Conservation (phyloP, 257 asterid species). For the Solanum habrochaites region DNA sequence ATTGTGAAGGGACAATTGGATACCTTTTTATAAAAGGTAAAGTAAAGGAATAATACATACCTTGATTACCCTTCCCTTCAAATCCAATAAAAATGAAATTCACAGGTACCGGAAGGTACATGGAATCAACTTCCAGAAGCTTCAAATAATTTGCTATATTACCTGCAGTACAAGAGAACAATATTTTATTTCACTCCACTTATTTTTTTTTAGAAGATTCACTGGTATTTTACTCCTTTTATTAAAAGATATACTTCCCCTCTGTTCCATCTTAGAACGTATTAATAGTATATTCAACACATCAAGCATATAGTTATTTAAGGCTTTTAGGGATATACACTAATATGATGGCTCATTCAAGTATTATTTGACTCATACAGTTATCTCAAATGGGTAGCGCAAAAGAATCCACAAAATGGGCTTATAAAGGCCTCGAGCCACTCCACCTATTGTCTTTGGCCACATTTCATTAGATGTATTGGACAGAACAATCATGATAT, state of each 20-base stretch:
- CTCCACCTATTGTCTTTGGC: background rate
- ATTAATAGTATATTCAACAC: background rate
- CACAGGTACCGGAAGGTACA: constrained; percentile 88
- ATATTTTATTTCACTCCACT: background rate
- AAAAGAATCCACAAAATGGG: background rate
- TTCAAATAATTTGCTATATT: constrained; percentile 74
- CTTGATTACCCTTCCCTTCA: constrained; percentile 94
- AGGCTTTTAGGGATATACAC: background rate
- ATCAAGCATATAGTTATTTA: background rate
- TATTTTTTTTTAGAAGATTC: background rate
- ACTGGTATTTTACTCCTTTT: background rate
- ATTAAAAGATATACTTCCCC: background rate
- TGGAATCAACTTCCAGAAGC: constrained; percentile 84
- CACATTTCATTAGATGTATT: background rate
- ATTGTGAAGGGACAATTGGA: background rate
- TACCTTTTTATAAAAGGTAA: background rate
- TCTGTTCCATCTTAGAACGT: background rate
- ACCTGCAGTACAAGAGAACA: constrained; percentile 43
- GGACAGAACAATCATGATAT: background rate
- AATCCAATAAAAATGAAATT: constrained; percentile 90
- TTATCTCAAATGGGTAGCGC: background rate
- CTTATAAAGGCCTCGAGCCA: background rate
- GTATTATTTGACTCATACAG: background rate
- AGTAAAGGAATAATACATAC: constrained; percentile 23
- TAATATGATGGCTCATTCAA: background rate